These are phyloP conservation scores for Paralagenidium karlingii DNA, from an alignment of 352 stramenopile species.

Conservation along the genomic window DNA sequence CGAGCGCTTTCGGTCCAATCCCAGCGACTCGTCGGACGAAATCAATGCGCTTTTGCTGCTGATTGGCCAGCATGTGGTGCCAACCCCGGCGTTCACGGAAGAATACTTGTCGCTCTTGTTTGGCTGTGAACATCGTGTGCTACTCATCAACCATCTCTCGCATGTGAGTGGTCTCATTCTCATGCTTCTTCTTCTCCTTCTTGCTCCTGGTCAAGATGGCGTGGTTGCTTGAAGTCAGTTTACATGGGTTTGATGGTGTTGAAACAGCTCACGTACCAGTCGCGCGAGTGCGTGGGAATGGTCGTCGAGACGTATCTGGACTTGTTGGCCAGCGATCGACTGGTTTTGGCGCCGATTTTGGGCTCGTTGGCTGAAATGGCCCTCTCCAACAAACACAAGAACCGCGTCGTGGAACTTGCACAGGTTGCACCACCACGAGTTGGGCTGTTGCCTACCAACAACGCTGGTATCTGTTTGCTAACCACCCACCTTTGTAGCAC, in stretches of 20 bases:
- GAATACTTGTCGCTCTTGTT: constrained; percentile 57
- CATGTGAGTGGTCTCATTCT: constrained; percentile 22
- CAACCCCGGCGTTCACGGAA: constrained; percentile 62
- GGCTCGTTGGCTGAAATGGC: constrained; percentile 67
- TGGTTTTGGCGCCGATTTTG: constrained; percentile 66
- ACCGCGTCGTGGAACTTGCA: constrained; percentile 36
- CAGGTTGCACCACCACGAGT: too few relatives aligned
- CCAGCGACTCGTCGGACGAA: constrained; percentile 39
- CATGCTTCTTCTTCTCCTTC: too few relatives aligned
- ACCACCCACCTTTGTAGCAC: constrained; percentile 11
- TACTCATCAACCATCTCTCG: constrained; percentile 69
- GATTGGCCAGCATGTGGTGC: constrained; percentile 54
- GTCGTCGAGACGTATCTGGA: constrained; percentile 65
- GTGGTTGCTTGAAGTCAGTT: too few relatives aligned
- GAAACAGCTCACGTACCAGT: constrained; percentile 65
- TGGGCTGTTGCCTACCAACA: too few relatives aligned
- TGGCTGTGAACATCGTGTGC: constrained; percentile 55
- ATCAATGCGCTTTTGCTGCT: constrained; percentile 62
- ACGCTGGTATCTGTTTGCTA: neutral
- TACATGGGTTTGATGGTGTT: constrained; percentile 1
- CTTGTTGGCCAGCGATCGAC: constrained; percentile 54
- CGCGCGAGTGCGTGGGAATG: constrained; percentile 59
- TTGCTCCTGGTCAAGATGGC: too few relatives aligned
- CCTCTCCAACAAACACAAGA: constrained; percentile 45
- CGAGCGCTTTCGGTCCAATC: constrained; percentile 42